Evolutionary conservation across 441 rosid species (phyloP).

Genomic region (Corymbia calophylla): DNA sequence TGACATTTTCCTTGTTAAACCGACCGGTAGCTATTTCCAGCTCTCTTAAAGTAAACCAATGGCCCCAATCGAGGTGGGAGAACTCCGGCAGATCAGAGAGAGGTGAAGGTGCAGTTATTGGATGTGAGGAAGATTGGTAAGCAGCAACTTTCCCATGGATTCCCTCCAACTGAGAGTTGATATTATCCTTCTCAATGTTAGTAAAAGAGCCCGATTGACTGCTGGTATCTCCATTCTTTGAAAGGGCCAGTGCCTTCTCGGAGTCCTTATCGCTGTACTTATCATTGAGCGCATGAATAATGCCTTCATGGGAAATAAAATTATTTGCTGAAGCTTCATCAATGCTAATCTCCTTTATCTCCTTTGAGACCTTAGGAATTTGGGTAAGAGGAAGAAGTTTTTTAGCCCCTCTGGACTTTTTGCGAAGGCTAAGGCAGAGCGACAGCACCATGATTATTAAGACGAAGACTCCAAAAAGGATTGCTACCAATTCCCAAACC

Average conservation of each 20-base stretch:
- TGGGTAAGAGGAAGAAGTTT: conserved; percentile 1
- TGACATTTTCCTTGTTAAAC: conserved; percentile 9
- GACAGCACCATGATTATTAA: conserved; percentile 1
- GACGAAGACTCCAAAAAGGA: not conserved
- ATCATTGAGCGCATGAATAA: not conserved
- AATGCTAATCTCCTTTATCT: conserved; percentile 8
- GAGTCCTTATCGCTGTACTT: not conserved
- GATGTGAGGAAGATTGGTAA: conserved; percentile 5
- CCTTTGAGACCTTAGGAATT: conserved; percentile 3
- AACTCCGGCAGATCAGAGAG: conserved; percentile 10
- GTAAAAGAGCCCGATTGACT: conserved; percentile 6
- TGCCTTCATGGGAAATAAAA: conserved; percentile 1
- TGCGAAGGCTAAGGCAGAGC: conserved; percentile 1
- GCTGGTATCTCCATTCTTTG: conserved; percentile 8
- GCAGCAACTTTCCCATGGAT: not conserved
- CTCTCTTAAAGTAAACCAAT: conserved; percentile 13
- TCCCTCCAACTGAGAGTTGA: not conserved
- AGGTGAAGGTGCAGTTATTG: conserved; percentile 7
- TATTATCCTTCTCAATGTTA: conserved; percentile 4
- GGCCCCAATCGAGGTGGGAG: conserved; percentile 15
- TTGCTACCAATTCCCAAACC: conserved; percentile 5
- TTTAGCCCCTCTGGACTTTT: not conserved
- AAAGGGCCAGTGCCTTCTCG: conserved; percentile 4
- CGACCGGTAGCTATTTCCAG: conserved; percentile 6
- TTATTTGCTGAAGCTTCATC: conserved; percentile 6